Percentiles rank a stretch among this genome's conserved stretches.
Evolutionary conservation across 2,329 filamentous ascomycete species (phyloP).

Genomic region (Saccharata proteae): DNA sequence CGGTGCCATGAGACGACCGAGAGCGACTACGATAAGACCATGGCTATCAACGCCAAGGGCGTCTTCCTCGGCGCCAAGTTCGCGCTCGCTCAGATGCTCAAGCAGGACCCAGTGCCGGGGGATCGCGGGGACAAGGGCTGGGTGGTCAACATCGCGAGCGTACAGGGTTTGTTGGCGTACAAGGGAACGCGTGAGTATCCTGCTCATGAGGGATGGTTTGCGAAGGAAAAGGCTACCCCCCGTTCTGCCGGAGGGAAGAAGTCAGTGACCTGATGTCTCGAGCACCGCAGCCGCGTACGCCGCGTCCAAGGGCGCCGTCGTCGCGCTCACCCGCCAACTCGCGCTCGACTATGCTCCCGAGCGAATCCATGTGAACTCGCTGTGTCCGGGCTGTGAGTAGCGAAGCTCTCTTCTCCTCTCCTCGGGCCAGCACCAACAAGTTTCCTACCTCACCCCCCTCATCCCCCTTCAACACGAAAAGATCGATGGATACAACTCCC

Average conservation of each 20-base stretch:
- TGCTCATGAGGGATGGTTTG: not conserved
- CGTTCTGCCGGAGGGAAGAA: not conserved
- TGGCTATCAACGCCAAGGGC: constrained; percentile 25
- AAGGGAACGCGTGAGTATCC: constrained; percentile 15
- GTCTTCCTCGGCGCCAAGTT: constrained; percentile 30
- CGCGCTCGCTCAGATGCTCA: constrained; percentile 24
- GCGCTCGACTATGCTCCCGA: constrained; percentile 32
- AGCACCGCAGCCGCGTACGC: constrained; percentile 27
- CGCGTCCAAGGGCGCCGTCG: constrained; percentile 36
- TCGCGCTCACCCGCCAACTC: constrained; percentile 34
- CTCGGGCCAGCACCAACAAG: not conserved
- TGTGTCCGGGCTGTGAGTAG: constrained; percentile 31
- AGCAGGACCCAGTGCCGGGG: constrained; percentile 18
- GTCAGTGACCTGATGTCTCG: not conserved
- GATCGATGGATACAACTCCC: not conserved
- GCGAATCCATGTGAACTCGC: constrained; percentile 29
- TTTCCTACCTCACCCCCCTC: not conserved
- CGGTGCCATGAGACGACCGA: constrained; percentile 20
- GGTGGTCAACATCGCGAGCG: constrained; percentile 27
- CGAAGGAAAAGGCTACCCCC: not conserved
- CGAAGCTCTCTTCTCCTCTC: not conserved
- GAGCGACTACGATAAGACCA: constrained; percentile 22
- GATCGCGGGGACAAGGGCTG: constrained; percentile 20
- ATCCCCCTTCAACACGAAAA: not conserved
- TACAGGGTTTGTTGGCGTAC: constrained; percentile 22